Base-by-base conservation (phyloP, 192 early-diverging fungal species). In the Coemansia erecta region DNA sequence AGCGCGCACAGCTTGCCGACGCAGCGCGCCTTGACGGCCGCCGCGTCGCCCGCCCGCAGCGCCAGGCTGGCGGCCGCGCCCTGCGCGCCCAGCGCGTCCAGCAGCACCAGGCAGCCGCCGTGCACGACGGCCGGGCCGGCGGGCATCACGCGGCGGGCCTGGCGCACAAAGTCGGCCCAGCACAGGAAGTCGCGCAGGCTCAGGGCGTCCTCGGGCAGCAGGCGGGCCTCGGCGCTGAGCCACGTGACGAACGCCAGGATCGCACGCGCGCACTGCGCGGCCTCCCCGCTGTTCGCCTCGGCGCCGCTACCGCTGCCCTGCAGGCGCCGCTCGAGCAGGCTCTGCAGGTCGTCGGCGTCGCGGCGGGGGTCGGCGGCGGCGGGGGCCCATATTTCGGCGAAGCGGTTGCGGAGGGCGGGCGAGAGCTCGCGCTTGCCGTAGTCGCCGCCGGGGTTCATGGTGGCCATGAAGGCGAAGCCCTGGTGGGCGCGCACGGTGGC, bases 401-500 rank as follows among this genome's bases (percentile, higher is more conserved):
- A 99, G 50, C 97, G 88, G 76, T 99, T 99, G 39, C 97, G 85
- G 52, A 99, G 84, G 8, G 97, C 97, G 35, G 97, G 97, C 11
- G 91, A 94, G 14, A 99, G 84, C 70, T 99, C 97, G 65, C 96
- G 96, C 77, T 99, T 99, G 41, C 97, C 97, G 70, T 95, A 97
- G 72, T 99, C 97, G 45, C 97, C 97, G 37, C 97, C 97, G 4
- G 97, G 97, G 73, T 99, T 99, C 97, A 99, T 99, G 3, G 97
- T 99, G 2, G 97, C 95, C 14, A 97, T 74, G 72, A 99, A 97
- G 52, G 87, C 86, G 77, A 99, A 99, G 10, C 84, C 85, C 5
- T 78, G 69, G 8, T 60, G 68, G 0, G 84, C 94, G 10, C 73
- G 70, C 50, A 96, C 75, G 31, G 88, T 85, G 2, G 72, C 58